Evolutionary conservation across 1,284 basidiomycete genomes (phyloP), one percentile per base, ranked within the genome.

Genomic region (Fomitopsis pinicola): DNA sequence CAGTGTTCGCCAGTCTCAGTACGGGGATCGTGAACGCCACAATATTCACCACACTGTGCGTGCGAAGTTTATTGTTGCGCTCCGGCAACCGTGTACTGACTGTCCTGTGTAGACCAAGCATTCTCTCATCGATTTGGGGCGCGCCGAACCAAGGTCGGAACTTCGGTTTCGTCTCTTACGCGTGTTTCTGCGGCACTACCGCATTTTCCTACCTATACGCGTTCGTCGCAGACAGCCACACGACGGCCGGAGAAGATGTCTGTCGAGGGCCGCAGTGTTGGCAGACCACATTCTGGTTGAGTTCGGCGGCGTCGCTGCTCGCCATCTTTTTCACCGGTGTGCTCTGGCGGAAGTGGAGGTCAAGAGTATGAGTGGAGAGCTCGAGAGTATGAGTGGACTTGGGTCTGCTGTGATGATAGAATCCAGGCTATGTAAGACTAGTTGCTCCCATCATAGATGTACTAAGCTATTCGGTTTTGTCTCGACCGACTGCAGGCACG

Each of bases 161-260:
- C 72, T 92, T 86, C 65, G 90, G 90, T 28, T 76, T 90, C 48
- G 71, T 90, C 60, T 84, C 86, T 46, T 90, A 89, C 64, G 84
- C 89, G 0, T 86, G 88, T 7, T 88, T 92, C 72, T 71, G 85
- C 30, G 90, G 89, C 9, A 91, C 89, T 0, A 84, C 88, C 1
- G 46, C 84, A 0, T 92, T 91, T 69, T 90, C 90, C 5, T 91
- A 89, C 70, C 70, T 92, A 0, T 92, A 90, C 63, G 89, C 90
- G 9, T 85, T 86, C 65, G 70, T 89, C 53, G 79, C 87, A 2
- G 82, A 79, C 2, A 73, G 77, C 3, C 80, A 85, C 63, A 76
- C 79, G 8, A 52, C 67, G 2, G 71, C 70, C 3, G 72, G 76
- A 14, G 76, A 70, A 36, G 74, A 70, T 7, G 75, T 83, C 3